These are phyloP conservation scores for Zymoseptoria passerinii DNA, from an alignment of 2,329 filamentous ascomycete species.

Conservation along the genomic window DNA sequence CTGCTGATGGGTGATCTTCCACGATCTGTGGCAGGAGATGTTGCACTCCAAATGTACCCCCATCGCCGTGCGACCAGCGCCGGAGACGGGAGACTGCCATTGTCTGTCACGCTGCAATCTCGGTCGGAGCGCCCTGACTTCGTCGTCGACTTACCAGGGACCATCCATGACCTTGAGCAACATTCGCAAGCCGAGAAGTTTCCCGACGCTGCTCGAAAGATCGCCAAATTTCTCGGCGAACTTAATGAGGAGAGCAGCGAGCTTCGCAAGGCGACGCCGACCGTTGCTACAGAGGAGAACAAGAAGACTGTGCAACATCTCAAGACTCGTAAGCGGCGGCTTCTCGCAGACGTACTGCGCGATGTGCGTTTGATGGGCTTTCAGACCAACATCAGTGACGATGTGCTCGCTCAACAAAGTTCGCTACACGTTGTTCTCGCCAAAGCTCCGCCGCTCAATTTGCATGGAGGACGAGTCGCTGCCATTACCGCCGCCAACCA, in stretches of 20 bases:
- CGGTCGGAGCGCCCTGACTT: constrained; percentile 5
- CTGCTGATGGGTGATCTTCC: constrained; percentile 36
- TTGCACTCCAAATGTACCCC: neutral
- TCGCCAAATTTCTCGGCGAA: constrained; percentile 31
- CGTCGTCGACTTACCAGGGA: neutral
- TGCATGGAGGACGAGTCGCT: neutral
- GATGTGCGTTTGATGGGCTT: constrained; percentile 83
- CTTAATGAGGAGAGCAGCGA: constrained; percentile 61
- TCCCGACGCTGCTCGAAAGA: constrained; percentile 2
- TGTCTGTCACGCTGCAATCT: constrained; percentile 4
- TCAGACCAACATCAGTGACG: constrained; percentile 68
- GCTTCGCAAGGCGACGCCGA: constrained; percentile 75
- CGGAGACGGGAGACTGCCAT: neutral
- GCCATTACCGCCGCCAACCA: constrained; percentile 48
- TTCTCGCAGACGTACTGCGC: constrained; percentile 83
- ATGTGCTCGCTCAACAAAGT: constrained; percentile 63
- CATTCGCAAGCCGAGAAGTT: neutral
- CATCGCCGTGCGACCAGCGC: neutral
- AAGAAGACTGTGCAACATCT: constrained; percentile 77
- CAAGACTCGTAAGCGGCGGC: constrained; percentile 79
- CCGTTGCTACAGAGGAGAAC: constrained; percentile 75
- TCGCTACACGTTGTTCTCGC: constrained; percentile 64
- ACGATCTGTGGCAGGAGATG: neutral
- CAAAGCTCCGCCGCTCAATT: constrained; percentile 33
- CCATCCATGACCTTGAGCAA: neutral